phyloP scores from a whole-genome alignment of 2,329 filamentous ascomycete genomes.

The Atkinsonella texensis region DNA sequence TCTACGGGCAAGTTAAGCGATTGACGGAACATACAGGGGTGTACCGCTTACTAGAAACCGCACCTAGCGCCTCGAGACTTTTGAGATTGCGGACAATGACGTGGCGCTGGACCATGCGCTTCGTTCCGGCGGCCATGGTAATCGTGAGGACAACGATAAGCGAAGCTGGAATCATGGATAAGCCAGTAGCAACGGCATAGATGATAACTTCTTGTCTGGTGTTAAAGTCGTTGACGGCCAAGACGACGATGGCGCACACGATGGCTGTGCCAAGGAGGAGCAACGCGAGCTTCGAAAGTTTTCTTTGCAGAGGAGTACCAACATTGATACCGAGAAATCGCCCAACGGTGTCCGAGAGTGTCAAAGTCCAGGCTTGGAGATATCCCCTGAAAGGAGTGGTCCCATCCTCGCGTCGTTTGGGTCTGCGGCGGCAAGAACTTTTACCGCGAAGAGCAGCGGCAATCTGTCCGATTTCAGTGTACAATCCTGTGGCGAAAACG shows the following conservation, averaged over 20 bases:
- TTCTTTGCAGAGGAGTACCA: conserved; percentile 58
- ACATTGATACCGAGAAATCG: conserved; percentile 38
- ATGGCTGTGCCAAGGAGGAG: conserved; percentile 50
- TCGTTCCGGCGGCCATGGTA: conserved; percentile 44
- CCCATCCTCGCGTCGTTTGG: conserved; percentile 32
- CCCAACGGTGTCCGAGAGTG: conserved; percentile 23
- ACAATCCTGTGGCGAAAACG: conserved; percentile 48
- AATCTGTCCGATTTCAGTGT: conserved; percentile 51
- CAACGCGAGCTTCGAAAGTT: conserved; percentile 57
- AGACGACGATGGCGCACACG: conserved; percentile 32
- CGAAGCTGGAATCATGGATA: conserved; percentile 39
- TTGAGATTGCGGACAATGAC: conserved; percentile 41
- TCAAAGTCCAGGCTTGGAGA: conserved; percentile 25
- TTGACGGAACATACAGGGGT: conserved; percentile 3
- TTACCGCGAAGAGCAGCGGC: conserved; percentile 34
- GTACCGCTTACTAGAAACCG: conserved; percentile 30
- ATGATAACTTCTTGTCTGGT: conserved; percentile 28
- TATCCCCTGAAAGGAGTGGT: conserved; percentile 19
- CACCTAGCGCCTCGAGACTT: conserved; percentile 41
- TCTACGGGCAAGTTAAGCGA: conserved; percentile 20
- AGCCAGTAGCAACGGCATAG: conserved; percentile 32
- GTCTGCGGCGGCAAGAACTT: conserved; percentile 20
- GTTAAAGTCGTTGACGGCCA: conserved; percentile 29
- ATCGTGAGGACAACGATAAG: conserved; percentile 43
- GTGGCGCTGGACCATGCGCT: conserved; percentile 39